phyloP scores from a whole-genome alignment of 164 flowering plant genomes.

The Malania oleifera region DNA sequence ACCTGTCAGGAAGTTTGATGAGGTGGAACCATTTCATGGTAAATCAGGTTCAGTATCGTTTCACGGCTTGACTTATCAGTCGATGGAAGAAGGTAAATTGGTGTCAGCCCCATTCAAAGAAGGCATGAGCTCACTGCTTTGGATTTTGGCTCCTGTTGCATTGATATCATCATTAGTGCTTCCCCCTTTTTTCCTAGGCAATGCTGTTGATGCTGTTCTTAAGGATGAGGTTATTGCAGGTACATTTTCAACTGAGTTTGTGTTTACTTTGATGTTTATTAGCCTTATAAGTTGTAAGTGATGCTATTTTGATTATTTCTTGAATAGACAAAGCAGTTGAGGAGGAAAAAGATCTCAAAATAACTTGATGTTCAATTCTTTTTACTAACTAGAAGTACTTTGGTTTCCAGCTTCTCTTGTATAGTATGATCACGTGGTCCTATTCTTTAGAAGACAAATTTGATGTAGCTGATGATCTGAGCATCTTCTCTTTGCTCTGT shows the following conservation, averaged over 20 bases:
- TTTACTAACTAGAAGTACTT: too few relatives aligned
- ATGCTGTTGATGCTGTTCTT: slow-evolving; percentile 36
- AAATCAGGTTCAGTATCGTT: slow-evolving; percentile 85
- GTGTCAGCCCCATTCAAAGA: slow-evolving; percentile 63
- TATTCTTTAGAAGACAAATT: too few relatives aligned
- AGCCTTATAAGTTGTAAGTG: too few relatives aligned
- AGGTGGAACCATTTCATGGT: slow-evolving; percentile 59
- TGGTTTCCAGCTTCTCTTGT: too few relatives aligned
- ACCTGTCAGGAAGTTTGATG: slow-evolving; percentile 4
- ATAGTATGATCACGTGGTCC: too few relatives aligned
- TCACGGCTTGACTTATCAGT: slow-evolving; percentile 61
- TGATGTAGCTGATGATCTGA: too few relatives aligned
- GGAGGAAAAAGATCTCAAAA: too few relatives aligned
- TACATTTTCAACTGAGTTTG: slow-evolving; percentile 17
- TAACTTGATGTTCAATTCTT: too few relatives aligned
- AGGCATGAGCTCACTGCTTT: slow-evolving; percentile 49
- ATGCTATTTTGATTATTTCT: not conserved
- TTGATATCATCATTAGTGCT: slow-evolving; percentile 61
- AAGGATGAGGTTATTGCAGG: slow-evolving; percentile 51
- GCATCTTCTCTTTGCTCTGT: too few relatives aligned
- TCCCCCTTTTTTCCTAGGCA: slow-evolving; percentile 55
- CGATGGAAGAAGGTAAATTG: slow-evolving; percentile 55
- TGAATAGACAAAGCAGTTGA: too few relatives aligned
- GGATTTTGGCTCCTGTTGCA: slow-evolving; percentile 70
- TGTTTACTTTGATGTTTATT: not conserved